phyloP scores from a whole-genome alignment of 495 filamentous ascomycete genomes.

The Penicillium subrubescens region DNA sequence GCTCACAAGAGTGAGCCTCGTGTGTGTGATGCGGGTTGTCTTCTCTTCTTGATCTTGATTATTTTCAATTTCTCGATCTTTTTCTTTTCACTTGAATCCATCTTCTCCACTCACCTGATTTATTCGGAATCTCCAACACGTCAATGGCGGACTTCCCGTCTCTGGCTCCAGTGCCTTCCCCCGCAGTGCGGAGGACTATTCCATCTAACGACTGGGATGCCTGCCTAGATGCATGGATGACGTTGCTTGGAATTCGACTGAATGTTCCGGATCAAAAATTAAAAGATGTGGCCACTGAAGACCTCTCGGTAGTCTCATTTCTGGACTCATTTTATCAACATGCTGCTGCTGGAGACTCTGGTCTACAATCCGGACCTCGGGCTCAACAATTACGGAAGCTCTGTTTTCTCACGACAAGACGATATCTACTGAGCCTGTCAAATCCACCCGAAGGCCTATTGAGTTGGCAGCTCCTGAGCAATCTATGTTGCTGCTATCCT shows the following conservation, averaged over 20 bases:
- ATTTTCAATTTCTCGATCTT: neutral
- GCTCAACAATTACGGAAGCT: constrained; percentile 58
- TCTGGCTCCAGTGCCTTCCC: constrained; percentile 73
- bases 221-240: constrained; percentile 76
- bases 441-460: constrained; percentile 32
- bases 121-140: neutral
- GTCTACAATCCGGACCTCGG: constrained; percentile 47
- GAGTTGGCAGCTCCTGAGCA: constrained; percentile 41
- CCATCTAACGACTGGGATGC: constrained; percentile 72
- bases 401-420: constrained; percentile 62
- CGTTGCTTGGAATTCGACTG: constrained; percentile 64
- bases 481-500: constrained; percentile 44
- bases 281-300: constrained; percentile 44
- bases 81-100: neutral
- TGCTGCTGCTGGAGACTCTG: constrained; percentile 39
- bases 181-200: constrained; percentile 65
- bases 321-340: constrained; percentile 64
- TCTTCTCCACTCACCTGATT: neutral
- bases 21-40: constrained; percentile 6
- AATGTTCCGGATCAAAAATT: constrained; percentile 58
- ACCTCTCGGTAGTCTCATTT: constrained; percentile 60
- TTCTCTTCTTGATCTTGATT: neutral
- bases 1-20: neutral
- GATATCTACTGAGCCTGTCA: constrained; percentile 34
- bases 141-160: constrained; percentile 59